These are phyloP conservation scores for Rosa multiflora DNA, from an alignment of 306 rosid genomes.

Conservation along the genomic window DNA sequence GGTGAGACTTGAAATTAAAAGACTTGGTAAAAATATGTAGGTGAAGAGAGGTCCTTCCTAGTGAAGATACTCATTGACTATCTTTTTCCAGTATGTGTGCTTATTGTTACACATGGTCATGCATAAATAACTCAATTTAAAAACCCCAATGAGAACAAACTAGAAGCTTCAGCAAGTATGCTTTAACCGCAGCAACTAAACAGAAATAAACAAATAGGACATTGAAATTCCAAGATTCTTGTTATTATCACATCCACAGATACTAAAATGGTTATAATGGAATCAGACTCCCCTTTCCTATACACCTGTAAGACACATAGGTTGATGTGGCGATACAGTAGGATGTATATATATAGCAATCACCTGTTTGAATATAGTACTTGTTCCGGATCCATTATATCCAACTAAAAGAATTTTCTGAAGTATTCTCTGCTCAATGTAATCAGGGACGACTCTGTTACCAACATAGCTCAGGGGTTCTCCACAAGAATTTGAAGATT, in stretches of 20 bases:
- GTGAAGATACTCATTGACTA: neutral
- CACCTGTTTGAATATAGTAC: constrained; percentile 99
- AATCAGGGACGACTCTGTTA: constrained; percentile 67
- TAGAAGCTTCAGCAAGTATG: neutral
- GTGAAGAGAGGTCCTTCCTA: neutral
- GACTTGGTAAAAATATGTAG: neutral
- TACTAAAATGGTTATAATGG: neutral
- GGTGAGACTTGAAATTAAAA: neutral
- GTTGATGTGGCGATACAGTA: too few species aligned
- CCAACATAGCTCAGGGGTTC: constrained; percentile 51
- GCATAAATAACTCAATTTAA: neutral
- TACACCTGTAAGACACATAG: neutral
- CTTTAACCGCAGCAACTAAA: neutral
- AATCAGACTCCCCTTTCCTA: neutral
- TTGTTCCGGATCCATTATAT: constrained; percentile 86
- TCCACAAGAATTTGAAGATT: constrained; percentile 53
- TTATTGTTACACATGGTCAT: neutral
- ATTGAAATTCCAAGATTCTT: neutral
- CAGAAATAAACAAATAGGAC: neutral
- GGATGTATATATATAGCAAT: neutral
- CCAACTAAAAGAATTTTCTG: constrained; percentile 96
- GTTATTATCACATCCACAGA: neutral
- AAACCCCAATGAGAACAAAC: neutral
- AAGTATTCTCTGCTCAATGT: constrained; percentile 76
- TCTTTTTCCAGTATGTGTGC: neutral